A percentile compares a stretch with the other conserved stretches of the same genome.
Evolutionary conservation across 257 asterid species (phyloP).

Genomic region (Thymus quinquecostatus): DNA sequence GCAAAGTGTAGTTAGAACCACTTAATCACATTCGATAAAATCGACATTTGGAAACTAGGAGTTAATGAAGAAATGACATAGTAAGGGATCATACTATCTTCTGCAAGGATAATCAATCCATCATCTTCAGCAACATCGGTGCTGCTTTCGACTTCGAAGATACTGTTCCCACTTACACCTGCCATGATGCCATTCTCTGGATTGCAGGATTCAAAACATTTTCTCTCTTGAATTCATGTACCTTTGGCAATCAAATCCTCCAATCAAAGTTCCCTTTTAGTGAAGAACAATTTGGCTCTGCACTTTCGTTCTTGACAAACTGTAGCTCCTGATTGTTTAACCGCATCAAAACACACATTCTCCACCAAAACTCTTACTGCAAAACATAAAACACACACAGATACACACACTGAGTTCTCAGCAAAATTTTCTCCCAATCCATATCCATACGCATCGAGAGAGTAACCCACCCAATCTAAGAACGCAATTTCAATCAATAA

Average conservation of each 20-base stretch:
- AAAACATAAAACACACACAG: neutral
- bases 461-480: conserved; percentile 1
- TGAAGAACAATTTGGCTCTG: conserved; percentile 35
- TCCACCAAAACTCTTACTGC: conserved; percentile 48
- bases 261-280: conserved; percentile 45
- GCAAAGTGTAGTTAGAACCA: conserved; percentile 12
- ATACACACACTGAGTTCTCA: neutral
- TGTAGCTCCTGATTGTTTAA: conserved; percentile 50
- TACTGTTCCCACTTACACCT: conserved; percentile 43
- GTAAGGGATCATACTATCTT: conserved; percentile 49
- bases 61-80: conserved; percentile 6
- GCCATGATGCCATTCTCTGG: conserved; percentile 51
- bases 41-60: neutral
- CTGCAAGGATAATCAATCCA: conserved; percentile 76
- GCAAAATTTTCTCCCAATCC: neutral
- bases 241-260: conserved; percentile 64
- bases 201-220: conserved; percentile 38
- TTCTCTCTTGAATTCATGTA: conserved; percentile 37
- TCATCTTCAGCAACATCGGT: conserved; percentile 73
- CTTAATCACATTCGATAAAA: neutral
- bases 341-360: conserved; percentile 77
- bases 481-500: neutral
- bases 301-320: conserved; percentile 47
- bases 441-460: conserved; percentile 7
- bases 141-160: conserved; percentile 52